phyloP scores from a whole-genome alignment of 2,329 filamentous ascomycete species.

The Ceratocystis variospora region DNA sequence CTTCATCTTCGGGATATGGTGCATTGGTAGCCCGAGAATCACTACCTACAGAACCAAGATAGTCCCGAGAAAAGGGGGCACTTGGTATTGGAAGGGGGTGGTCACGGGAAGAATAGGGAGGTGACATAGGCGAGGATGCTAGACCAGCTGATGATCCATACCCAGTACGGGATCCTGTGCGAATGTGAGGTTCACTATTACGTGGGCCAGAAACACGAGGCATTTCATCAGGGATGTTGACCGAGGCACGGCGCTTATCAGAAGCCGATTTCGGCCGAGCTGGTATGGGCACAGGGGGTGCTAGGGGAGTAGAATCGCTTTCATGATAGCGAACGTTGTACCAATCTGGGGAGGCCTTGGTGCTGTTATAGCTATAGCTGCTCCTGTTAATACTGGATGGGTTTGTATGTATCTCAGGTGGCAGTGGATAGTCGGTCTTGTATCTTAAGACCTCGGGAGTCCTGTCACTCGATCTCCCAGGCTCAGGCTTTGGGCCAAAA shows the following conservation, averaged over 20 bases:
- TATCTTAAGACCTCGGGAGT: constrained; percentile 10
- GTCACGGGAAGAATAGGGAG: constrained; percentile 8
- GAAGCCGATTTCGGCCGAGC: constrained; percentile 14
- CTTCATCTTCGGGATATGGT: constrained; percentile 31
- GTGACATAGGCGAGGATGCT: constrained; percentile 16
- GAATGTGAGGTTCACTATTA: constrained; percentile 9
- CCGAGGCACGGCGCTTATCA: constrained; percentile 11
- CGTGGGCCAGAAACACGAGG: constrained; percentile 15
- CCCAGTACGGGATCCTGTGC: constrained; percentile 12
- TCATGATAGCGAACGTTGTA: constrained; percentile 5
- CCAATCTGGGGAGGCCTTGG: constrained; percentile 11
- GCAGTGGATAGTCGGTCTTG: constrained; percentile 1
- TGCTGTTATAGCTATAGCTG: not conserved
- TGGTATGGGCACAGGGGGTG: not conserved
- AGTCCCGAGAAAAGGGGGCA: not conserved
- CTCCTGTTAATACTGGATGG: not conserved
- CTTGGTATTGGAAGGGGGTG: not conserved
- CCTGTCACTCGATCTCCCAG: constrained; percentile 9
- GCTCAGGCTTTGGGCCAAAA: constrained; percentile 19
- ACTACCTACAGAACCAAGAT: not conserved
- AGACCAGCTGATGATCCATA: constrained; percentile 7
- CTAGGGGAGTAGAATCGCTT: not conserved
- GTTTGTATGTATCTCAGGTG: constrained; percentile 11
- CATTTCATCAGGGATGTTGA: constrained; percentile 12
- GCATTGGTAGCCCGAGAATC: constrained; percentile 7